A percentile compares a stretch with the other conserved stretches of the same genome.
phyloP scores from a whole-genome alignment of 345 rosid genomes.

The Alliaria petiolata region DNA sequence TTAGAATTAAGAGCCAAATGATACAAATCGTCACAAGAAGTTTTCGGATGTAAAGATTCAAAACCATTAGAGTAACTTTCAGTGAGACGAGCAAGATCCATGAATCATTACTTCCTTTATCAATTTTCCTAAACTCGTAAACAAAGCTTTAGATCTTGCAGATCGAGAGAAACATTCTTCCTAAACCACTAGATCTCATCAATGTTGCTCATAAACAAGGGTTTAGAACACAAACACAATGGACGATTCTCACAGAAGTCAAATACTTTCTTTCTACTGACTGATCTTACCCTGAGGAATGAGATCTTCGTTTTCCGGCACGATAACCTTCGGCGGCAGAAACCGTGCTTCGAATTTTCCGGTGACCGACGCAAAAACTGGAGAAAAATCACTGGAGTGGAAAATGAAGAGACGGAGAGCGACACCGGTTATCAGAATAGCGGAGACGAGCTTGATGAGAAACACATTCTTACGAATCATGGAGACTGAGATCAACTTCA shows the following conservation, averaged over 20 bases:
- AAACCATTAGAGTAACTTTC: neutral
- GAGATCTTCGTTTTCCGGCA: constrained; percentile 49
- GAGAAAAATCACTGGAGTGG: constrained; percentile 24
- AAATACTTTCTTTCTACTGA: neutral
- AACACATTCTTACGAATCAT: constrained; percentile 44
- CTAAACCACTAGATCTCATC: constrained; percentile 20
- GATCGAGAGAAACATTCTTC: constrained; percentile 2
- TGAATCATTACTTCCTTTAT: neutral
- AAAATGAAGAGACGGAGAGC: constrained; percentile 53
- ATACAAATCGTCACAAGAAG: neutral
- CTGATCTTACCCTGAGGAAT: constrained; percentile 45
- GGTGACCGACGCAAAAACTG: constrained; percentile 21
- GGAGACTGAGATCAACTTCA: constrained; percentile 36
- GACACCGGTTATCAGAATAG: constrained; percentile 47
- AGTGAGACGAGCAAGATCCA: constrained; percentile 2
- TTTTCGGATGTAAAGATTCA: neutral
- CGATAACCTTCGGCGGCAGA: constrained; percentile 13
- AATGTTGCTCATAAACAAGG: neutral
- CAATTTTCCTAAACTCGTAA: neutral
- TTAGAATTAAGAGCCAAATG: neutral
- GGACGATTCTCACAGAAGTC: neutral
- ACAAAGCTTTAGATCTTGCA: neutral
- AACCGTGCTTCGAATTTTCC: constrained; percentile 18
- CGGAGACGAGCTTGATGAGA: constrained; percentile 48
- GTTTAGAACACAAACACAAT: neutral